Evolutionary conservation across 2,329 filamentous ascomycete genomes (phyloP).

Genomic region (Aspergillus intermedius): DNA sequence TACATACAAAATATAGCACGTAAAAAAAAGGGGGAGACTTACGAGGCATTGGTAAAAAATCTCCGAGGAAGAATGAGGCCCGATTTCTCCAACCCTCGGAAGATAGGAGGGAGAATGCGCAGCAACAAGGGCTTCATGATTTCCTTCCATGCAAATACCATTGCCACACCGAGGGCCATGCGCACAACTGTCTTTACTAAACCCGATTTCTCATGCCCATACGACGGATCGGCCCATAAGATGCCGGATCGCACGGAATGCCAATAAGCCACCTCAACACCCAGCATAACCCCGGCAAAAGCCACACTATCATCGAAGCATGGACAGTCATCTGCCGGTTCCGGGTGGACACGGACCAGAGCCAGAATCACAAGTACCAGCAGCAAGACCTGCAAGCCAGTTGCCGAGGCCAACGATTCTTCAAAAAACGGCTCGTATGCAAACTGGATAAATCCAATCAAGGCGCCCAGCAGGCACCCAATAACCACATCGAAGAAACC

Average conservation of each 20-base stretch:
- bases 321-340: constrained; percentile 92
- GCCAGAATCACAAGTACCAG: constrained; percentile 62
- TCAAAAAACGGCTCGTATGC: constrained; percentile 57
- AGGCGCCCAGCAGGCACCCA: constrained; percentile 69
- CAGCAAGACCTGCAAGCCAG: constrained; percentile 58
- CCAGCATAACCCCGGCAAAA: constrained; percentile 85
- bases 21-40: constrained; percentile 17
- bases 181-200: constrained; percentile 58
- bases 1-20: neutral
- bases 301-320: constrained; percentile 95
- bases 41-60: constrained; percentile 85
- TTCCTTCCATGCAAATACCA: constrained; percentile 86
- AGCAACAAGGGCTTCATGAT: constrained; percentile 79
- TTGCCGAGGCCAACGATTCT: constrained; percentile 60
- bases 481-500: constrained; percentile 86
- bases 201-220: constrained; percentile 61
- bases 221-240: constrained; percentile 50
- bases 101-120: constrained; percentile 72
- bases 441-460: constrained; percentile 53
- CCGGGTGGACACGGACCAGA: constrained; percentile 82
- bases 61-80: constrained; percentile 76
- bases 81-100: constrained; percentile 73
- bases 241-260: constrained; percentile 60
- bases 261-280: constrained; percentile 76
- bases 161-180: constrained; percentile 70